phyloP scores from a whole-genome alignment of 2,329 filamentous ascomycete species.

The Boeremia exigua region DNA sequence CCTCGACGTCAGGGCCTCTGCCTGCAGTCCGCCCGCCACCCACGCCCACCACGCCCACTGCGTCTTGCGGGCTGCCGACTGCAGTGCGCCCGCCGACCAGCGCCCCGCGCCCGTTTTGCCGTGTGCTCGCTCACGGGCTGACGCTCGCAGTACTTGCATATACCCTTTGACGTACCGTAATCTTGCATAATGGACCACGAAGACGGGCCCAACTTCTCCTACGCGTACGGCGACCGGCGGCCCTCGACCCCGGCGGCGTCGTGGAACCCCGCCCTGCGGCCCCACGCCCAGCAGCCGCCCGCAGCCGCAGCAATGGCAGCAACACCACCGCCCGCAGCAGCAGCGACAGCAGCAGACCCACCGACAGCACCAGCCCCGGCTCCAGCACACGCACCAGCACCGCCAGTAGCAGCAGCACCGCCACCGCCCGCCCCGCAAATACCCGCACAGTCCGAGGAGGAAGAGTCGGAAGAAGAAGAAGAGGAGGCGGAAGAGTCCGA shows the following conservation, averaged over 20 bases:
- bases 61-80: neutral
- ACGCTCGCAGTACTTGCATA: slow-evolving; percentile 43
- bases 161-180: slow-evolving; percentile 39
- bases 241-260: slow-evolving; percentile 40
- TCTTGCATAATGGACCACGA: slow-evolving; percentile 44
- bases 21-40: too few species aligned
- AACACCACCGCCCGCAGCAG: neutral
- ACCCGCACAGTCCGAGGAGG: slow-evolving; percentile 19
- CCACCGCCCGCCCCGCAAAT: slow-evolving; percentile 10
- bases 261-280: slow-evolving; percentile 64
- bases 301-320: neutral
- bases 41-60: neutral
- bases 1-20: slow-evolving; percentile 7
- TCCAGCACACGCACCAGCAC: slow-evolving; percentile 5
- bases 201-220: slow-evolving; percentile 49
- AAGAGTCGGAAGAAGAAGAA: slow-evolving; percentile 18
- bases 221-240: slow-evolving; percentile 42
- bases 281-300: slow-evolving; percentile 25
- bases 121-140: slow-evolving; percentile 24
- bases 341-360: neutral
- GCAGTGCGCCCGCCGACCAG: neutral
- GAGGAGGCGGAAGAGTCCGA: slow-evolving; percentile 10
- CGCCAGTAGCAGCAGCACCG: neutral
- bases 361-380: slow-evolving; percentile 20
- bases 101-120: neutral